A percentile compares a stretch with the other conserved stretches of the same genome.
phyloP scores from a whole-genome alignment of 345 rosid species.

The Draba incana region DNA sequence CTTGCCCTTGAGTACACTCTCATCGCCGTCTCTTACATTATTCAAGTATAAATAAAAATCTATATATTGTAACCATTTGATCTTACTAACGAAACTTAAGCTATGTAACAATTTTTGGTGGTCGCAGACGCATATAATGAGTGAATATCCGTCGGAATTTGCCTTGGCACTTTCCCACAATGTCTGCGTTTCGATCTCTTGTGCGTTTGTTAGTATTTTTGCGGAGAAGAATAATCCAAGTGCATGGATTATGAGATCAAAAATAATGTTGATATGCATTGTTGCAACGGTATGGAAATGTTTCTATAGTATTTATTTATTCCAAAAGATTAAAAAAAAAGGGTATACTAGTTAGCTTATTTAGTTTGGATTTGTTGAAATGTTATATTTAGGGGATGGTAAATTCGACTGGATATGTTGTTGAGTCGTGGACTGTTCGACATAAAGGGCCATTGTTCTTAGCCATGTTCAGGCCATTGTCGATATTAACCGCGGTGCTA shows the following conservation, averaged over 20 bases:
- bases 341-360: not conserved
- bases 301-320: not conserved
- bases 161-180: constrained; percentile 55
- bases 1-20: constrained; percentile 55
- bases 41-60: constrained; percentile 48
- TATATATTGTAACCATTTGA: too few species aligned
- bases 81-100: too few species aligned
- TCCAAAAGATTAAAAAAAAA: not conserved
- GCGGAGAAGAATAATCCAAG: constrained; percentile 49
- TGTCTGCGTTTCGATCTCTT: constrained; percentile 52
- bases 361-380: constrained; percentile 12
- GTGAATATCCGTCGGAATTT: constrained; percentile 37
- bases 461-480: constrained; percentile 68
- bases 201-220: constrained; percentile 61
- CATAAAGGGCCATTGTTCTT: constrained; percentile 69
- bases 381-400: constrained; percentile 53
- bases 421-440: constrained; percentile 63
- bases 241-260: constrained; percentile 63
- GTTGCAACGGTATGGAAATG: constrained; percentile 53
- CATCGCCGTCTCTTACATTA: constrained; percentile 48
- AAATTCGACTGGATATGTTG: constrained; percentile 52
- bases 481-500: constrained; percentile 62
- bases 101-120: constrained; percentile 12
- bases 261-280: constrained; percentile 58
- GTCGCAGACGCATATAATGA: constrained; percentile 34